A percentile compares a stretch with the other conserved stretches of the same genome.
These are phyloP conservation scores for Rusavskia elegans DNA, from an alignment of 495 filamentous ascomycete genomes.

Conservation along the genomic window DNA sequence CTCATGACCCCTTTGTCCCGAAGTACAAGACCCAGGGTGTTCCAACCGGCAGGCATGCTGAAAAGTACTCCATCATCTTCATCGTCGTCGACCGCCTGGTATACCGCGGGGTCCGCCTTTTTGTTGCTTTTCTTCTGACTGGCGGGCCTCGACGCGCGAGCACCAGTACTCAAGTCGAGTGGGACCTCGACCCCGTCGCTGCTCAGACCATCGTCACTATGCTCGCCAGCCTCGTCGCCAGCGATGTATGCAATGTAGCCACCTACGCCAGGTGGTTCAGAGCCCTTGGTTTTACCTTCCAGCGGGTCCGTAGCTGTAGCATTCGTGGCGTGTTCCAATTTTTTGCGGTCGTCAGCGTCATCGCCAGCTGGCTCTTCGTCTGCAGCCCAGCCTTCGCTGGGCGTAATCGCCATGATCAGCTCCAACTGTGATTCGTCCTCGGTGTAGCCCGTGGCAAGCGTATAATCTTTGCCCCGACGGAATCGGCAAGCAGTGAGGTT, in stretches of 20 bases:
- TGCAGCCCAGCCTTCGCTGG: constrained; percentile 67
- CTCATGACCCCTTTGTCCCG: constrained; percentile 71
- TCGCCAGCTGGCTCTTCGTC: constrained; percentile 54
- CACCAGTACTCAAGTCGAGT: constrained; percentile 7
- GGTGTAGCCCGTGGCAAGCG: constrained; percentile 71
- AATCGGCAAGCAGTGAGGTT: constrained; percentile 70
- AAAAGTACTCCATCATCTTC: constrained; percentile 89
- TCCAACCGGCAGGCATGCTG: constrained; percentile 77
- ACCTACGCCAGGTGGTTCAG: constrained; percentile 41
- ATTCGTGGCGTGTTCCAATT: constrained; percentile 6
- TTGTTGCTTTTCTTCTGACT: constrained; percentile 12
- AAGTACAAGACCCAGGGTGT: constrained; percentile 74
- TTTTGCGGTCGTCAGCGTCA: constrained; percentile 36
- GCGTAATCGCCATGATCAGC: constrained; percentile 69
- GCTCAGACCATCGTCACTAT: constrained; percentile 20
- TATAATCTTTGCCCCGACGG: constrained; percentile 76
- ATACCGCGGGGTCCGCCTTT: constrained; percentile 63
- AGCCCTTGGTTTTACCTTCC: background rate
- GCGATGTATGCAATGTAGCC: constrained; percentile 89
- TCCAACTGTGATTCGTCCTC: constrained; percentile 69
- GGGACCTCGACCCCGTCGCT: constrained; percentile 11
- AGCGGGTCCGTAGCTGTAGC: background rate
- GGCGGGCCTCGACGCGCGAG: background rate
- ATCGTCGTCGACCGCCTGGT: constrained; percentile 49
- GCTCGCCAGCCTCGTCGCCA: constrained; percentile 50